These are phyloP conservation scores for Sparassis latifolia DNA, from an alignment of 1,284 basidiomycete species.

Conservation along the genomic window DNA sequence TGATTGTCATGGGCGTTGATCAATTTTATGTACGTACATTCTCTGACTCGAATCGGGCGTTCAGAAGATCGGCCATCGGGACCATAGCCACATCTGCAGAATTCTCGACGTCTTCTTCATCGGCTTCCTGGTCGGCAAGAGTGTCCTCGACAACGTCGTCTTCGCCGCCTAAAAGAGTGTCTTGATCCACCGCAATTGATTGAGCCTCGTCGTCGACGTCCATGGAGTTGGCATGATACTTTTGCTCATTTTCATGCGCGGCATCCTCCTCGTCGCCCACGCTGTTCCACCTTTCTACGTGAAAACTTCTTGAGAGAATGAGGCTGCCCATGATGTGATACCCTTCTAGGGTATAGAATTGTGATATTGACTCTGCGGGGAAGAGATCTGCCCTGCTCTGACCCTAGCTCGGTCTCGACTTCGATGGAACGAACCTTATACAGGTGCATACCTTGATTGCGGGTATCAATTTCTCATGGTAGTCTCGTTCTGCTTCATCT, in stretches of 20 bases:
- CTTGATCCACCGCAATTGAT: not conserved
- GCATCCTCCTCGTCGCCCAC: conserved; percentile 22
- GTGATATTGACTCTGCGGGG: conserved; percentile 35
- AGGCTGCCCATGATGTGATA: conserved; percentile 92
- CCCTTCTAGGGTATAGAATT: conserved; percentile 63
- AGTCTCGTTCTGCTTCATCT: conserved; percentile 77
- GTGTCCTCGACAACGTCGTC: conserved; percentile 49
- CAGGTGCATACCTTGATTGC: conserved; percentile 49
- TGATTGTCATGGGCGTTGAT: not conserved
- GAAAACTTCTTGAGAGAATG: conserved; percentile 90
- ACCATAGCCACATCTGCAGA: conserved; percentile 85
- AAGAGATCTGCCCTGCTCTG: conserved; percentile 74
- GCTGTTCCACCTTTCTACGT: conserved; percentile 54
- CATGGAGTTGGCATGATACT: not conserved
- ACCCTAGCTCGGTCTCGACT: not conserved
- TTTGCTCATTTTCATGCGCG: not conserved
- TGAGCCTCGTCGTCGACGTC: conserved; percentile 10
- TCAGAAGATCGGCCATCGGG: conserved; percentile 94
- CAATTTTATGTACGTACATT: conserved; percentile 51
- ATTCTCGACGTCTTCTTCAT: conserved; percentile 58
- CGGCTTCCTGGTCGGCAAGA: conserved; percentile 7
- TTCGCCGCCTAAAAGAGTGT: conserved; percentile 28
- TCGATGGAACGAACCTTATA: not conserved
- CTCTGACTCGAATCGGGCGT: conserved; percentile 80
- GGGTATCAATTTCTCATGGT: conserved; percentile 58